Conservation (phyloP, 208 protist genomes). For the Acanthamoeba castellanii region DNA sequence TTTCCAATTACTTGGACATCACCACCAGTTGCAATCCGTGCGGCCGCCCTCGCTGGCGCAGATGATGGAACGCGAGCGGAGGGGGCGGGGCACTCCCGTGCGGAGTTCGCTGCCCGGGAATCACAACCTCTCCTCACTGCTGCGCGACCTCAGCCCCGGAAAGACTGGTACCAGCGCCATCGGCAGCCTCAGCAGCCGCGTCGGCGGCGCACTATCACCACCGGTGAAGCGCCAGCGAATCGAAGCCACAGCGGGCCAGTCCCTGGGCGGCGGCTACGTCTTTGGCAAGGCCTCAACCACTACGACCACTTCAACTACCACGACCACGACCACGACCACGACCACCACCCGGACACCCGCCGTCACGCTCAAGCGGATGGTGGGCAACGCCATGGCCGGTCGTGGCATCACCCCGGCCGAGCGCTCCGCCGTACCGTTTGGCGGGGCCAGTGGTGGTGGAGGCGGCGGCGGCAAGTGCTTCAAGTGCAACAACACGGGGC, state of each 20-base stretch:
- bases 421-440: background rate
- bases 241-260: background rate
- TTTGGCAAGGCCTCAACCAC: too few species aligned
- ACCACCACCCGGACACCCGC: background rate
- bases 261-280: too few species aligned
- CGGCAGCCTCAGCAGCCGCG: too few species aligned
- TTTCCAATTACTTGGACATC: too few species aligned
- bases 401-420: background rate
- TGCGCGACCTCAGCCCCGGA: background rate
- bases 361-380: background rate
- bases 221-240: background rate
- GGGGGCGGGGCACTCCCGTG: background rate
- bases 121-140: background rate
- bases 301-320: background rate
- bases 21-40: background rate
- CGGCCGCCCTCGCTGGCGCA: background rate
- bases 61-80: background rate
- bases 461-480: background rate
- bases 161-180: background rate
- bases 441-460: background rate
- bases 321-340: background rate
- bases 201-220: background rate
- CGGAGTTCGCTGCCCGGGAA: constrained; percentile 21
- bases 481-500: background rate
- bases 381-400: background rate